phyloP scores from a whole-genome alignment of 2,329 filamentous ascomycete genomes.

The Sphaceloma murrayae region DNA sequence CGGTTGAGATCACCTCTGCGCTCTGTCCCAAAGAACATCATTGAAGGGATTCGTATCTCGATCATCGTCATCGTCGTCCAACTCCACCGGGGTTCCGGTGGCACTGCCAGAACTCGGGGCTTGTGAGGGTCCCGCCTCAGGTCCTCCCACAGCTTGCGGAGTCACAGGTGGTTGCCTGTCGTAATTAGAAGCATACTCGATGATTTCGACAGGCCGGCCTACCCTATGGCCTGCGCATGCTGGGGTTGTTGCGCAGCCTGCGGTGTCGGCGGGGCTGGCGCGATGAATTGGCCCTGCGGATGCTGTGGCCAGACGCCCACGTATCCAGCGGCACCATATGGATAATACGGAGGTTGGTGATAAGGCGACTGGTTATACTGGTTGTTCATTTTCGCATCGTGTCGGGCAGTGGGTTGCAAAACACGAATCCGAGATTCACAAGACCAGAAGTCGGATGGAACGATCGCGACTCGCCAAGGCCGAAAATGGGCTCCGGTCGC shows the following conservation, averaged over 20 bases:
- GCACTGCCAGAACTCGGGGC: neutral
- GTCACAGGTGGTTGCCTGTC: conserved; percentile 9
- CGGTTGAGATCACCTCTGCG: neutral
- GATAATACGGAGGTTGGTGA: conserved; percentile 10
- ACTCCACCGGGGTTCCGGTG: conserved; percentile 8
- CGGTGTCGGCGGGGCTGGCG: conserved; percentile 9
- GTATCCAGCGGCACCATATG: conserved; percentile 9
- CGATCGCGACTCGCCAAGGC: conserved; percentile 14
- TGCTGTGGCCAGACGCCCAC: conserved; percentile 11
- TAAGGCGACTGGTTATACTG: conserved; percentile 12
- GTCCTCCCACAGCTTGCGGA: neutral
- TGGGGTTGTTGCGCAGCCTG: conserved; percentile 13
- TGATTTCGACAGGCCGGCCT: neutral
- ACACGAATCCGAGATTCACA: conserved; percentile 7
- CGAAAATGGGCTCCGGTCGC: conserved; percentile 10
- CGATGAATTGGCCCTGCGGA: conserved; percentile 7
- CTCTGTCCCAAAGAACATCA: conserved; percentile 12
- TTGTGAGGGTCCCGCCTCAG: conserved; percentile 5
- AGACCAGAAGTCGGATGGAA: conserved; percentile 10
- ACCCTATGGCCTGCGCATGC: conserved; percentile 3
- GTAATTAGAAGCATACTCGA: neutral
- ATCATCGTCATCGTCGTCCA: conserved; percentile 12
- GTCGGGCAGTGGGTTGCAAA: conserved; percentile 1
- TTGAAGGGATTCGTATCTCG: conserved; percentile 13
- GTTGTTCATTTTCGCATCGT: conserved; percentile 15